phyloP scores from a whole-genome alignment of 768 basidiomycete genomes.

The Austroboletus festivus region DNA sequence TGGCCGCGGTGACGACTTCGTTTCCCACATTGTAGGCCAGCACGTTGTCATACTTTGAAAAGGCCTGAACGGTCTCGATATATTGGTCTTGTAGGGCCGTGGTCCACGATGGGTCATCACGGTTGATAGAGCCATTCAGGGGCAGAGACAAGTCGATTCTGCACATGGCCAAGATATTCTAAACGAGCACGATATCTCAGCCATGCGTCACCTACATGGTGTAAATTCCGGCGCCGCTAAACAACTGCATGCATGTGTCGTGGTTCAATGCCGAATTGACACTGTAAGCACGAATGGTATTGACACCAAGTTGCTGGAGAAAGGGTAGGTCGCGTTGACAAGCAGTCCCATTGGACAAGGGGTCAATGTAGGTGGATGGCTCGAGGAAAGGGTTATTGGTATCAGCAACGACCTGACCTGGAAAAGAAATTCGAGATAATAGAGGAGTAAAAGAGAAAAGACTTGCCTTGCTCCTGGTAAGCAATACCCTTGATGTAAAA shows the following conservation, averaged over 20 bases:
- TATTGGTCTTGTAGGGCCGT: conserved; percentile 80
- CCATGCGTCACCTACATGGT: conserved; percentile 59
- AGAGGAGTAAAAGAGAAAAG: neutral
- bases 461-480: conserved; percentile 76
- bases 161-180: conserved; percentile 7
- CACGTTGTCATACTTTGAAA: conserved; percentile 86
- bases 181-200: conserved; percentile 1
- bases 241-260: conserved; percentile 77
- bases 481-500: conserved; percentile 90
- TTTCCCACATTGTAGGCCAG: conserved; percentile 90
- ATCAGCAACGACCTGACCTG: conserved; percentile 40
- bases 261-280: conserved; percentile 83
- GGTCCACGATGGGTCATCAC: conserved; percentile 70
- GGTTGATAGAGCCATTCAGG: conserved; percentile 81
- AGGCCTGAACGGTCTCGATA: conserved; percentile 70
- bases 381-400: conserved; percentile 62
- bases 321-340: conserved; percentile 81
- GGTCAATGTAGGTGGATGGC: conserved; percentile 77
- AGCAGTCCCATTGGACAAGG: conserved; percentile 60
- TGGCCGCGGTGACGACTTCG: conserved; percentile 58
- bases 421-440: neutral
- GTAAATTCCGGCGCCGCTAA: conserved; percentile 82
- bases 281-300: conserved; percentile 82
- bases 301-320: conserved; percentile 73
- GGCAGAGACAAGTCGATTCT: conserved; percentile 88